Evolutionary conservation across 257 asterid species (phyloP).

Genomic region (Anisodus tanguticus): DNA sequence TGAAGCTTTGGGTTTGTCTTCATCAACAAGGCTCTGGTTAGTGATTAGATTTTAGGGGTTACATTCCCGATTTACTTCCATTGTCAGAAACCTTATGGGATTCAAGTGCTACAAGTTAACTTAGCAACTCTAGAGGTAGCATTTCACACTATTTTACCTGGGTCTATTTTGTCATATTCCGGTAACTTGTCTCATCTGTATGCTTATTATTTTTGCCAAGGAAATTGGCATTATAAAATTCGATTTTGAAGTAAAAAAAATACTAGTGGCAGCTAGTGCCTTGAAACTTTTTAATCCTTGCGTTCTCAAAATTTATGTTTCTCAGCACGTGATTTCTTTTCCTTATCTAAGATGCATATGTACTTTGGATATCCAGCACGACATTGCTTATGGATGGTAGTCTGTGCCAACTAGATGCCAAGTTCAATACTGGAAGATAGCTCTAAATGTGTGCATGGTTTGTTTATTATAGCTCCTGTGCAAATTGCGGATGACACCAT

Average conservation of each 20-base stretch:
- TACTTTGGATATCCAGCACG: slow-evolving; percentile 7
- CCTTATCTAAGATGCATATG: slow-evolving; percentile 4
- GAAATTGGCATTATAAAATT: neutral
- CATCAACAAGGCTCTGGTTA: neutral
- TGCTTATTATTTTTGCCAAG: neutral
- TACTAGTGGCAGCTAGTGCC: neutral
- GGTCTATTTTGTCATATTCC: neutral
- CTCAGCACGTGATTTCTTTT: neutral
- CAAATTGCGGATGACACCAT: neutral
- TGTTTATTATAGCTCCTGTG: neutral
- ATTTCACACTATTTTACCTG: slow-evolving; percentile 6
- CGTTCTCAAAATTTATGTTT: neutral
- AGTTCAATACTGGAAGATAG: no score
- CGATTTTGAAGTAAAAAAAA: neutral
- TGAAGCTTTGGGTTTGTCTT: neutral
- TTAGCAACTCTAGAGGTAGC: slow-evolving; percentile 19
- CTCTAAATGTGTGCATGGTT: no score
- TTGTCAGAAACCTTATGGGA: neutral
- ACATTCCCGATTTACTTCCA: neutral
- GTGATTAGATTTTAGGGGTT: neutral
- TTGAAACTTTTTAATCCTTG: neutral
- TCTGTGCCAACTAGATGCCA: neutral
- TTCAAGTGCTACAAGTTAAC: slow-evolving; percentile 9
- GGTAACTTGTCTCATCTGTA: neutral
- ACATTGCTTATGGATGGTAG: slow-evolving; percentile 3